A percentile compares a stretch with the other conserved stretches of the same genome.
Evolutionary conservation across 352 stramenopile genomes (phyloP).

Genomic region (Phytophthora uliginosa): DNA sequence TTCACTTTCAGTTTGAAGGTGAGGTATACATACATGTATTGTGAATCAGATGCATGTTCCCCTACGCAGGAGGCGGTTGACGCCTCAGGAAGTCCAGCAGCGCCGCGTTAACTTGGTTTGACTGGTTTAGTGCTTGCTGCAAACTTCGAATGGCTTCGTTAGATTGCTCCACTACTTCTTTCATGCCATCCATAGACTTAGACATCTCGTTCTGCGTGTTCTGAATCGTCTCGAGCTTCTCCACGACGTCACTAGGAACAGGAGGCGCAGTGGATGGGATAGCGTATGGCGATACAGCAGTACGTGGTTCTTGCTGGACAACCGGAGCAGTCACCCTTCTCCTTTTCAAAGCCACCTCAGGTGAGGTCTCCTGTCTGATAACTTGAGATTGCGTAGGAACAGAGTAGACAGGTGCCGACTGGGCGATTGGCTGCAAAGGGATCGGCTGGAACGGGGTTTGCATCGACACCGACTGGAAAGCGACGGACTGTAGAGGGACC

Average conservation of each 20-base stretch:
- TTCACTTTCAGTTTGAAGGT: not conserved
- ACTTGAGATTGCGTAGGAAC: not conserved
- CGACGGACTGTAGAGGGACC: not conserved
- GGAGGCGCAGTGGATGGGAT: not conserved
- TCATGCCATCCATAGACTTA: conserved; percentile 34
- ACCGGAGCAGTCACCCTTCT: conserved; percentile 7
- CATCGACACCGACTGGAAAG: conserved; percentile 8
- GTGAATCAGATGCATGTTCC: not conserved
- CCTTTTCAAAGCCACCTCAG: conserved; percentile 17
- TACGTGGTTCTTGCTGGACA: conserved; percentile 3
- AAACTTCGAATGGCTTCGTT: conserved; percentile 34
- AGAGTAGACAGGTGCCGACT: conserved; percentile 1
- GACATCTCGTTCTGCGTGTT: conserved; percentile 32
- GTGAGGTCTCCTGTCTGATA: not conserved
- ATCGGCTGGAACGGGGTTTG: not conserved
- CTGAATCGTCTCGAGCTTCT: conserved; percentile 30
- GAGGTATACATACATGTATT: not conserved
- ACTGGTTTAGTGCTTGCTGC: conserved; percentile 33
- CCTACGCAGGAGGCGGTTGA: conserved; percentile 14
- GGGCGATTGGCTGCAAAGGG: not conserved
- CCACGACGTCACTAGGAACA: conserved; percentile 8
- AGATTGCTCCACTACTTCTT: conserved; percentile 37
- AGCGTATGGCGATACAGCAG: not conserved
- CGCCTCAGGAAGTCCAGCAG: conserved; percentile 34
- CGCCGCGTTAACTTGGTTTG: conserved; percentile 39